These are phyloP conservation scores for Melaleuca quinquenervia DNA, from an alignment of 345 rosid genomes.

Conservation along the genomic window DNA sequence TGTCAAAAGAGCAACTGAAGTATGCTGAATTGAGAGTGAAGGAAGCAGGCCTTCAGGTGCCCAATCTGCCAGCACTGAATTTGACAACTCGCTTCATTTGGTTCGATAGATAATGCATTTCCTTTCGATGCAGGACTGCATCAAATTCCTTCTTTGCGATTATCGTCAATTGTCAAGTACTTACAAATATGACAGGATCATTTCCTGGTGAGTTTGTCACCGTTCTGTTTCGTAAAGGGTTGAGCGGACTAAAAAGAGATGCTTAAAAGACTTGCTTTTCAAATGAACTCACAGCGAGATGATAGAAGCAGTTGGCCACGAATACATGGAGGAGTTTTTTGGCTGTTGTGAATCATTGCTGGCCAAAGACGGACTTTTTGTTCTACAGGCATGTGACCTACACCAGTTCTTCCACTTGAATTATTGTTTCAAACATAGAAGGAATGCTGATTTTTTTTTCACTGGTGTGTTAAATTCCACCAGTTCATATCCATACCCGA, in stretches of 20 bases:
- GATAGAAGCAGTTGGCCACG: conserved; percentile 92
- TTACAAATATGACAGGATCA: conserved; percentile 64
- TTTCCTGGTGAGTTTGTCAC: conserved; percentile 47
- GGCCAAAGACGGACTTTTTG: conserved; percentile 66
- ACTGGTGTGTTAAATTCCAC: neutral
- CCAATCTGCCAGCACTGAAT: neutral
- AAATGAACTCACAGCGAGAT: conserved; percentile 52
- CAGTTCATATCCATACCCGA: conserved; percentile 91
- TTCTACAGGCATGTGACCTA: conserved; percentile 54
- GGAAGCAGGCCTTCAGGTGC: conserved; percentile 86
- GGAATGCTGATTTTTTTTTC: neutral
- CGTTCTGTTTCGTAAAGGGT: neutral
- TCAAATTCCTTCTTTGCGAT: conserved; percentile 59
- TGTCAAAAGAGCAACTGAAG: conserved; percentile 67
- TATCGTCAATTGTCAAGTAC: conserved; percentile 55
- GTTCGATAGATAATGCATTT: neutral
- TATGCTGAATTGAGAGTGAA: conserved; percentile 61
- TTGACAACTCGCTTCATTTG: neutral
- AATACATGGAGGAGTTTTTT: conserved; percentile 79
- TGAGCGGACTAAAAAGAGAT: neutral
- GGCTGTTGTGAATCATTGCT: conserved; percentile 60
- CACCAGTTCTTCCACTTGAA: neutral
- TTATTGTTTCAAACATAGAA: neutral
- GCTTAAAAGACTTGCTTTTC: neutral
- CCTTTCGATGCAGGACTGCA: conserved; percentile 30